phyloP scores from a whole-genome alignment of 305 asterid species.

The Withania somnifera region DNA sequence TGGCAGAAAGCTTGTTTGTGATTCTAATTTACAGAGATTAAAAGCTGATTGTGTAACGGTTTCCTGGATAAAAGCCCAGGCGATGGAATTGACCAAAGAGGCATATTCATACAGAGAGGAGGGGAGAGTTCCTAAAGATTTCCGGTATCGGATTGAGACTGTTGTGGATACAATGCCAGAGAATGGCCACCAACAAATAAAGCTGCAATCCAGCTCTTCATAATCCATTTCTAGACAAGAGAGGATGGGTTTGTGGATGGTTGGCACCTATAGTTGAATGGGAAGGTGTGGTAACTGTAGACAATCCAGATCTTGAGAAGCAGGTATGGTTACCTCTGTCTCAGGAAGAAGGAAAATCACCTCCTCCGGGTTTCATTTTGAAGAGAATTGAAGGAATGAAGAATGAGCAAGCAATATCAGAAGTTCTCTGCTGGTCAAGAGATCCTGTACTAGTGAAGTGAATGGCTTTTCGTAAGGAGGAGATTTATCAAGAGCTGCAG shows the following conservation, averaged over 20 bases:
- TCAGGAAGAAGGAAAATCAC: constrained; percentile 71
- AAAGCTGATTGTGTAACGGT: not conserved
- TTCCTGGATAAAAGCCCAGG: constrained; percentile 44
- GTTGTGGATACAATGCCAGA: constrained; percentile 45
- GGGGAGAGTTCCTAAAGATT: constrained; percentile 38
- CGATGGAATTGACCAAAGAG: constrained; percentile 61
- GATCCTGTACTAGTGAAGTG: constrained; percentile 53
- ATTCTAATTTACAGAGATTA: constrained; percentile 9
- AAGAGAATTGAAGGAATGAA: constrained; percentile 86
- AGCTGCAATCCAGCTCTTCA: constrained; percentile 69
- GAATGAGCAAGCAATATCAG: constrained; percentile 85
- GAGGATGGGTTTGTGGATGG: constrained; percentile 95
- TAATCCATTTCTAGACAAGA: constrained; percentile 83
- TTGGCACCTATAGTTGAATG: constrained; percentile 86
- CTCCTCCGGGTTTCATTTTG: constrained; percentile 70
- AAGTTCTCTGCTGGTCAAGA: constrained; percentile 95
- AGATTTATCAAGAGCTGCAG: constrained; percentile 64
- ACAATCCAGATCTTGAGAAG: constrained; percentile 72
- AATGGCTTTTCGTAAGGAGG: constrained; percentile 71
- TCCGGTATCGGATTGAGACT: constrained; percentile 35
- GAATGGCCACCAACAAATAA: constrained; percentile 75
- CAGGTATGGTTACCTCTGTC: constrained; percentile 86
- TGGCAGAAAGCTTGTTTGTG: constrained; percentile 19
- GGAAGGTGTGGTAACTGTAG: constrained; percentile 89
- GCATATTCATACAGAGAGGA: constrained; percentile 42